A percentile compares a stretch with the other conserved stretches of the same genome.
These are phyloP conservation scores for Vaccinium corymbosum DNA, from an alignment of 148 eudicot genomes.

Conservation along the genomic window DNA sequence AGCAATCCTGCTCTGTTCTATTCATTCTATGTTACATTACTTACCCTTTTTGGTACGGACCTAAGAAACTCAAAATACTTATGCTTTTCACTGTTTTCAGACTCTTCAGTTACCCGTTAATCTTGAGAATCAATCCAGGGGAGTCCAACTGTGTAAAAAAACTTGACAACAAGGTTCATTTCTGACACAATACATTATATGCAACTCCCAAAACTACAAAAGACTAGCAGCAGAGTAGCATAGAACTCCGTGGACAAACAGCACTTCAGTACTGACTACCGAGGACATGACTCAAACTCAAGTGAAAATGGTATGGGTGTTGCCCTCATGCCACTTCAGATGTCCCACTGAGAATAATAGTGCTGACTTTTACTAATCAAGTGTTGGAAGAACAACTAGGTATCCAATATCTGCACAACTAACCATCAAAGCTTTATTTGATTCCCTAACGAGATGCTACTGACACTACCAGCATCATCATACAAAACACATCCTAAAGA, in stretches of 20 bases:
- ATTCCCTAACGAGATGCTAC: background rate
- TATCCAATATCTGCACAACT: background rate
- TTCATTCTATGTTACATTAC: background rate
- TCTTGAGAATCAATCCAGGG: background rate
- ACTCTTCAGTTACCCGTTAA: background rate
- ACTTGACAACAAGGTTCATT: background rate
- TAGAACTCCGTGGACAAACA: background rate
- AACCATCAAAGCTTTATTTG: background rate
- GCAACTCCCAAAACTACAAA: background rate
- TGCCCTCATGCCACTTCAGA: background rate
- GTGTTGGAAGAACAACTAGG: background rate
- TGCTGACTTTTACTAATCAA: background rate
- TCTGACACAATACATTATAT: background rate
- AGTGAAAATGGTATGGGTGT: background rate
- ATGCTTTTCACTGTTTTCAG: background rate
- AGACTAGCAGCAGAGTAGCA: background rate
- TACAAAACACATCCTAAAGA: background rate
- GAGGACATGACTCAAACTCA: background rate
- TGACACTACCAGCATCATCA: constrained; percentile 3
- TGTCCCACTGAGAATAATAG: background rate
- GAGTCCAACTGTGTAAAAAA: background rate
- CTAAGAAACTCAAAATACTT: constrained; percentile 3
- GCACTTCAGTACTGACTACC: background rate
- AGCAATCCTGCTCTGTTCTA: background rate
- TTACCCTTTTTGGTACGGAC: background rate